Evolutionary conservation across 495 filamentous ascomycete genomes (phyloP).

Genomic region (Aspergillus sclerotiicarbonarius): DNA sequence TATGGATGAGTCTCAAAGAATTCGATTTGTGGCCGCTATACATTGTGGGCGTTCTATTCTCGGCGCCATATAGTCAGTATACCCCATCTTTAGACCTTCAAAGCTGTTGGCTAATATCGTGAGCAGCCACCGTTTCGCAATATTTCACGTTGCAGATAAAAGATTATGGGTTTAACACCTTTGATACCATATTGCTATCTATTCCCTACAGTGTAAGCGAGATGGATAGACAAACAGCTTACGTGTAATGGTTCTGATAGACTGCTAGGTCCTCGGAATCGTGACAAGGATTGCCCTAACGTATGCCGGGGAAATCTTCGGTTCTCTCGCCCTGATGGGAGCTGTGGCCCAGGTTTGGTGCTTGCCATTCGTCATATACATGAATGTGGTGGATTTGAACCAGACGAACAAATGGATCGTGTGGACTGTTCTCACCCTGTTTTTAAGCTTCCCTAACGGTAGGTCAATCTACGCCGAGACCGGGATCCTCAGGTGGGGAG

Average conservation of each 20-base stretch:
- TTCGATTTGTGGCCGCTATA: conserved; percentile 58
- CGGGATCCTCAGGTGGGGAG: background rate
- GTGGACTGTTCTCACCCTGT: conserved; percentile 54
- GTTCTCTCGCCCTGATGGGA: conserved; percentile 48
- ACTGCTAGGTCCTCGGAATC: conserved; percentile 34
- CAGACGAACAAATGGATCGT: conserved; percentile 52
- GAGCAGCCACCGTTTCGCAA: conserved; percentile 30
- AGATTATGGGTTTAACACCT: conserved; percentile 61
- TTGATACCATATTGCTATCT: conserved; percentile 62
- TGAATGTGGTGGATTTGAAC: conserved; percentile 45
- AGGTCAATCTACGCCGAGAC: conserved; percentile 15
- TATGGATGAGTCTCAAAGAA: conserved; percentile 52
- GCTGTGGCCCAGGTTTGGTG: conserved; percentile 51
- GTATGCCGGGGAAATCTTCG: conserved; percentile 49
- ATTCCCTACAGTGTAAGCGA: conserved; percentile 43
- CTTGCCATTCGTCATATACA: conserved; percentile 56
- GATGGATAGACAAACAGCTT: background rate
- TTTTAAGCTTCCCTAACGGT: conserved; percentile 59
- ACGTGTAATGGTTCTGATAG: background rate
- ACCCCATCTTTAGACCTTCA: background rate
- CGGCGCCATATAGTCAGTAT: conserved; percentile 45
- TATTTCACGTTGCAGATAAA: conserved; percentile 66
- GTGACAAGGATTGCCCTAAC: conserved; percentile 45
- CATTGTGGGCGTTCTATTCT: conserved; percentile 47
- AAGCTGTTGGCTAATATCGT: background rate